phyloP scores from a whole-genome alignment of 352 stramenopile genomes.

The Phytophthora citricola region DNA sequence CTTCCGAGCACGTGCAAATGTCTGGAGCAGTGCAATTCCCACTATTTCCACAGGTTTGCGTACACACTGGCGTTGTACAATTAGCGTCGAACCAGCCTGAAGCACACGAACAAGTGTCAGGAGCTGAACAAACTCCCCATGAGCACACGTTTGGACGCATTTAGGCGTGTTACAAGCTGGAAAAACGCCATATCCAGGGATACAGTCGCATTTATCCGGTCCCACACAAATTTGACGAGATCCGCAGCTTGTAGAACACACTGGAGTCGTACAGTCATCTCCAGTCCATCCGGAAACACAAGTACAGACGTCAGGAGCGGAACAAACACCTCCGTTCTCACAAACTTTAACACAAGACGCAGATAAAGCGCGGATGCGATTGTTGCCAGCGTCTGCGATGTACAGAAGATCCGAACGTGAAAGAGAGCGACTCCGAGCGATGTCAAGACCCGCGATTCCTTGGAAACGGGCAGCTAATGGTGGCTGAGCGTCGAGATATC shows the following conservation, averaged over 20 bases:
- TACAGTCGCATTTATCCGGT: conserved; percentile 92
- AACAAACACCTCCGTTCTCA: conserved; percentile 94
- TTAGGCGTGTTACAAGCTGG: conserved; percentile 76
- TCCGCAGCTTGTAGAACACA: conserved; percentile 61
- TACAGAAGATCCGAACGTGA: conserved; percentile 77
- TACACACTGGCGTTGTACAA: conserved; percentile 96
- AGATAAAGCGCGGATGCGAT: conserved; percentile 92
- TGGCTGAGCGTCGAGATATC: conserved; percentile 86
- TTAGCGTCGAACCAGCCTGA: conserved; percentile 96
- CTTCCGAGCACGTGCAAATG: conserved; percentile 87
- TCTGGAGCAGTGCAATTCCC: conserved; percentile 95
- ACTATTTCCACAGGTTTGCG: conserved; percentile 96
- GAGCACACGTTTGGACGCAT: conserved; percentile 92
- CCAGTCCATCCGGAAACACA: conserved; percentile 91
- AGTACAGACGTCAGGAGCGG: conserved; percentile 84
- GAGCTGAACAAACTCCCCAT: conserved; percentile 91
- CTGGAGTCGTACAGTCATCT: conserved; percentile 88
- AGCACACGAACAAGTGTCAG: conserved; percentile 93
- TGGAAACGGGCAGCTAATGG: conserved; percentile 81
- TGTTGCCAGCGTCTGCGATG: conserved; percentile 94
- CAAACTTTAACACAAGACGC: conserved; percentile 93
- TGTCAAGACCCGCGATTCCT: conserved; percentile 42
- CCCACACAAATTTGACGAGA: conserved; percentile 90
- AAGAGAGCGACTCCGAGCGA: conserved; percentile 36
- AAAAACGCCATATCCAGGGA: conserved; percentile 90